Evolutionary conservation across 2,329 filamentous ascomycete genomes (phyloP), one percentile per base, ranked within the genome.

Genomic region (Fusarium torulosum): DNA sequence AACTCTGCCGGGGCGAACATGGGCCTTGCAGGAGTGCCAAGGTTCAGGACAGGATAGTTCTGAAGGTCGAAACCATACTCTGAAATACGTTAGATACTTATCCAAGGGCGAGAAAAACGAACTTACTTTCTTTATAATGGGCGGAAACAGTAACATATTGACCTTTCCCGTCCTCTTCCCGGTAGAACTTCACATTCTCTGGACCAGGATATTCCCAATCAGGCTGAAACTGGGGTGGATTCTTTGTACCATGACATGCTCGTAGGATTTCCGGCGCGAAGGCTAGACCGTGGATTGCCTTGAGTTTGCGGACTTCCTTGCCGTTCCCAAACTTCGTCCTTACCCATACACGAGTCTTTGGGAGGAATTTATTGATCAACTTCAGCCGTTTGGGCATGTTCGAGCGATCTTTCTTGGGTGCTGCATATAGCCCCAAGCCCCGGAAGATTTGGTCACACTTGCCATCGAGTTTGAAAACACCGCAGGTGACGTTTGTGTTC

Each of bases 1-100:
- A 89, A 79, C 74, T 94, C 90, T 0, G 87, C 85, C 0, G 91
- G 91, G 37, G 92, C 77, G 69, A 91, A 93, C 1, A 81, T 82
- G 0, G 91, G 89, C 13, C 84, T 85, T 1, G 80, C 77, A 1
- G 73, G 71, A 13, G 77, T 86, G 3, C 91, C 91, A 13, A 90
- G 81, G 72, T 94, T 93, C 65, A 94, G 76, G 2, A 93, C 81
- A 0, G 91, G 90, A 6, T 84, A 76, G 3, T 81, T 71, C 15
- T 82, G 61, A 2, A 80, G 61, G 0, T 44, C 72, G 2, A 77
- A 53, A 0, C 68, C 66, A 40, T 83, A 84, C 49, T 77, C 79
- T 81, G 31, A 33, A 35, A 11, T 11, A 31, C 9, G 49, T 71
- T 56, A 70, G 66, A 31, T 59, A 7, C 7, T 43, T 21, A 19